Evolutionary conservation across 23 red algal species (phyloP).

Genomic region (Gracilaria domingensis): DNA sequence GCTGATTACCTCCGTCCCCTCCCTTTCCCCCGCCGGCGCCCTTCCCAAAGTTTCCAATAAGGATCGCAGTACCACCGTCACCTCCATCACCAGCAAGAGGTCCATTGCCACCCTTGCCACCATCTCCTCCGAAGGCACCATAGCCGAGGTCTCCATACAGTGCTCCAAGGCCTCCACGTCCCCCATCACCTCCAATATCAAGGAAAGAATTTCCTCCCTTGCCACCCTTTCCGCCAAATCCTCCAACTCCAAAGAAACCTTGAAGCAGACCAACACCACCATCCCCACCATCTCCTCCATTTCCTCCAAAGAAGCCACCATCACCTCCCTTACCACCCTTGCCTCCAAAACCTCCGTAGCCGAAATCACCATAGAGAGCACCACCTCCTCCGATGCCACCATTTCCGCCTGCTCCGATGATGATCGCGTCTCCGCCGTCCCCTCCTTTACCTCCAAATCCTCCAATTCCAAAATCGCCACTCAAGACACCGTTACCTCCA

Average conservation of each 20-base stretch:
- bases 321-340: neutral
- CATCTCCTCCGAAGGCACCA: conserved; percentile 9
- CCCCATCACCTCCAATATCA: neutral
- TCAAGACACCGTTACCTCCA: neutral
- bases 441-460: conserved; percentile 12
- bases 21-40: conserved; percentile 5
- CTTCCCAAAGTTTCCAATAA: neutral
- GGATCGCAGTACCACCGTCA: neutral
- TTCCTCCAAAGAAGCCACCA: conserved; percentile 2
- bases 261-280: neutral
- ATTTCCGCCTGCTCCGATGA: conserved; percentile 1
- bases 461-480: neutral
- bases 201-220: neutral
- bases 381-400: neutral
- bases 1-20: neutral
- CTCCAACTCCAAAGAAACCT: neutral
- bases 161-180: neutral
- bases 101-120: neutral
- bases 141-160: neutral
- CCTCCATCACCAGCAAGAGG: neutral
- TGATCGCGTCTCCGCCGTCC: neutral
- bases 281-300: conserved; percentile 14
- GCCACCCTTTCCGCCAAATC: neutral
- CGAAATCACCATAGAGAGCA: neutral
- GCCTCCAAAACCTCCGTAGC: neutral